Evolutionary conservation across 768 basidiomycete genomes (phyloP).

Genomic region (Pleurotus giganteus): DNA sequence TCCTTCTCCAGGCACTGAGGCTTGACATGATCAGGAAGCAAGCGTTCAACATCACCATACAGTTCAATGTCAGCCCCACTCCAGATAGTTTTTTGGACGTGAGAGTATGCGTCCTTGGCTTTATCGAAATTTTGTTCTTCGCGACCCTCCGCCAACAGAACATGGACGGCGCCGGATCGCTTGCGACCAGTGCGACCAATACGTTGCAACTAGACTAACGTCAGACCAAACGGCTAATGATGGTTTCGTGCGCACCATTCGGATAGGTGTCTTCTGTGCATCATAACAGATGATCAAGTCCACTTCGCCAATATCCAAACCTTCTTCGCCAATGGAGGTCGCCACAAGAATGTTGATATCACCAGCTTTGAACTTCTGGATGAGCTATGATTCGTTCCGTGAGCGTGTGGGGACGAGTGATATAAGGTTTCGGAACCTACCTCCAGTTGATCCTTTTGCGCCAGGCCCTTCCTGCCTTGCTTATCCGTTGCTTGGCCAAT

Average conservation of each 20-base stretch:
- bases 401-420: constrained; percentile 8
- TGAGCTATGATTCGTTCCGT: constrained; percentile 49
- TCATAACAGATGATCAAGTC: constrained; percentile 97
- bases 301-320: constrained; percentile 96
- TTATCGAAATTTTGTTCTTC: constrained; percentile 91
- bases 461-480: constrained; percentile 82
- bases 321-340: constrained; percentile 97
- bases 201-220: constrained; percentile 75
- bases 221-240: constrained; percentile 8
- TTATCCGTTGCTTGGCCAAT: constrained; percentile 90
- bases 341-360: constrained; percentile 92
- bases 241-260: constrained; percentile 64
- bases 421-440: constrained; percentile 39
- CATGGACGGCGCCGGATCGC: constrained; percentile 84
- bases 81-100: constrained; percentile 86
- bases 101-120: constrained; percentile 81
- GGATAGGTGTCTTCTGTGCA: constrained; percentile 92
- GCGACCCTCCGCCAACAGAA: constrained; percentile 84
- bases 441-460: constrained; percentile 89
- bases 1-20: constrained; percentile 77
- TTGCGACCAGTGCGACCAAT: constrained; percentile 95
- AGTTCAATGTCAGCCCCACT: constrained; percentile 86
- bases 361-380: constrained; percentile 83
- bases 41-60: constrained; percentile 86
- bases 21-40: constrained; percentile 76